phyloP scores from a whole-genome alignment of 1,284 basidiomycete species.

The Marasmius sp. region DNA sequence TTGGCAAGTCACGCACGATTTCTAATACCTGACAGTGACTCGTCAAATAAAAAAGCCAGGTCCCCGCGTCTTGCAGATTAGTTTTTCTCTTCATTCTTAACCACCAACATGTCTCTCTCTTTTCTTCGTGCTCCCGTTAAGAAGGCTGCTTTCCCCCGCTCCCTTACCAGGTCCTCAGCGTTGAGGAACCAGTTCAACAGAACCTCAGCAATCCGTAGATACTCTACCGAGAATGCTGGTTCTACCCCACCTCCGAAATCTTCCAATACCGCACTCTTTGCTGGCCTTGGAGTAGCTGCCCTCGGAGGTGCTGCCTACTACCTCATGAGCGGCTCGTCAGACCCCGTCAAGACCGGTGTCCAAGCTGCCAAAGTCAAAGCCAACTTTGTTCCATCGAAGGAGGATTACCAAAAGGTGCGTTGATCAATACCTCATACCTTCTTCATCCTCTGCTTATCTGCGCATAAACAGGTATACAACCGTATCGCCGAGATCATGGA shows the following conservation, averaged over 20 bases:
- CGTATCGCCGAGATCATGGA: constrained; percentile 77
- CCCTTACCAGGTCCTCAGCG: constrained; percentile 24
- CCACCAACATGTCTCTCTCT: constrained; percentile 46
- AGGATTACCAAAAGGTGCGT: constrained; percentile 85
- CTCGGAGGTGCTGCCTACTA: constrained; percentile 57
- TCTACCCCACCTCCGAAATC: constrained; percentile 40
- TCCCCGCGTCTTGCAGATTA: neutral
- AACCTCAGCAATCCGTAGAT: constrained; percentile 45
- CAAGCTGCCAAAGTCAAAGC: constrained; percentile 62
- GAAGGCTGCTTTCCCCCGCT: constrained; percentile 37
- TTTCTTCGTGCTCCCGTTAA: constrained; percentile 48
- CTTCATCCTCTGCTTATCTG: neutral
- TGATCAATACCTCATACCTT: neutral
- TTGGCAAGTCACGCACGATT: constrained; percentile 6
- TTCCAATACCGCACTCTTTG: constrained; percentile 51
- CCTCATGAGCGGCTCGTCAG: constrained; percentile 48
- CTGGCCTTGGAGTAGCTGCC: constrained; percentile 52
- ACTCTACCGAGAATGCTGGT: constrained; percentile 53
- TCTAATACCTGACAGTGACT: constrained; percentile 1
- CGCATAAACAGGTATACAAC: constrained; percentile 75
- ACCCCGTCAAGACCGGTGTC: constrained; percentile 53
- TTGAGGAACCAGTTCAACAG: constrained; percentile 26
- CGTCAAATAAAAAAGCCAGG: neutral
- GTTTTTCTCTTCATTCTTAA: neutral
- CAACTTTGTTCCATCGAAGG: constrained; percentile 68